Evolutionary conservation across 2,329 filamentous ascomycete species (phyloP).

Genomic region (Monascus ruber): DNA sequence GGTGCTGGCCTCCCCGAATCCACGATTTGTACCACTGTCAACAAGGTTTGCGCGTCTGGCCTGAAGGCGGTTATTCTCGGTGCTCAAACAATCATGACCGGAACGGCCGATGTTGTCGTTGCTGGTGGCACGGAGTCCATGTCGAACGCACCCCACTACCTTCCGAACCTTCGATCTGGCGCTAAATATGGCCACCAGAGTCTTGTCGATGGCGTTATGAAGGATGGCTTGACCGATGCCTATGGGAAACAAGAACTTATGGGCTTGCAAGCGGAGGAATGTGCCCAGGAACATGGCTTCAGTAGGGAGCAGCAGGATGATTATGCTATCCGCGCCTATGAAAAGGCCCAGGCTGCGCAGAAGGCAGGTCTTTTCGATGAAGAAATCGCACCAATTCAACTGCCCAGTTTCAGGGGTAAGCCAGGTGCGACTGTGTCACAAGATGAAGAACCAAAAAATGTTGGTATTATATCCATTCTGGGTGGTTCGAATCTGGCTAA

Average conservation of each 20-base stretch:
- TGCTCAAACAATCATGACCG: conserved; percentile 94
- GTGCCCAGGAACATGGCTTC: conserved; percentile 71
- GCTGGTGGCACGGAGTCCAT: conserved; percentile 96
- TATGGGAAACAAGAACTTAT: conserved; percentile 92
- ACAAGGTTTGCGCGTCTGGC: conserved; percentile 96
- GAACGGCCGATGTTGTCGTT: conserved; percentile 83
- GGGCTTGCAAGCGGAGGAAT: conserved; percentile 88
- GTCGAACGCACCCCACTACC: conserved; percentile 96
- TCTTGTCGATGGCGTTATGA: conserved; percentile 81
- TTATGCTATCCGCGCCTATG: conserved; percentile 90
- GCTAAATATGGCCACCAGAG: conserved; percentile 89
- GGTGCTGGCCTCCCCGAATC: conserved; percentile 71
- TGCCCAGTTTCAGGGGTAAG: conserved; percentile 83
- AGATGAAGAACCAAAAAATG: conserved; percentile 94
- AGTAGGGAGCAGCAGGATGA: conserved; percentile 80
- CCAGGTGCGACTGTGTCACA: conserved; percentile 66
- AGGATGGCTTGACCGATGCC: conserved; percentile 88
- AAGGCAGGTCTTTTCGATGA: conserved; percentile 67
- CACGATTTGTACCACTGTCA: conserved; percentile 82
- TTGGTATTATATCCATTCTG: conserved; percentile 21
- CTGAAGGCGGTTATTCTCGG: conserved; percentile 91
- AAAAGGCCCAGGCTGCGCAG: conserved; percentile 80
- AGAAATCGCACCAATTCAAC: conserved; percentile 84
- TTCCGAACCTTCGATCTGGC: conserved; percentile 72
- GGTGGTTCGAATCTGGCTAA: conserved; percentile 1